A percentile compares a stretch with the other conserved stretches of the same genome.
Conservation (phyloP, 306 rosid genomes). For the Fagus sylvatica region DNA sequence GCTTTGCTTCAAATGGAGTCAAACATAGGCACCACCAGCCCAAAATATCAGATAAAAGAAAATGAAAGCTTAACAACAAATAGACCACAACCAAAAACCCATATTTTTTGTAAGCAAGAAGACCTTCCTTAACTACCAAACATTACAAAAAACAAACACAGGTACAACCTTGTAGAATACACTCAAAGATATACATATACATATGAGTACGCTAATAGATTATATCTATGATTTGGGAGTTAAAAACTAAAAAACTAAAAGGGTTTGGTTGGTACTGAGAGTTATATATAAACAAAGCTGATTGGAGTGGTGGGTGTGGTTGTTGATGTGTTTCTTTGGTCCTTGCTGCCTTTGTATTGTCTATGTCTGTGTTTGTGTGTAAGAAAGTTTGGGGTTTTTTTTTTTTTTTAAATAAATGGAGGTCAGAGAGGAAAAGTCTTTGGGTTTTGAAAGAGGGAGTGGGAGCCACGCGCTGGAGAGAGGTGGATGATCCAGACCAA, state of each 20-base stretch:
- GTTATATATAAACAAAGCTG: background rate
- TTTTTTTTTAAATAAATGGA: background rate
- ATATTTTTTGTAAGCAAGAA: slow-evolving; percentile 41
- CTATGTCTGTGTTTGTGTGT: background rate
- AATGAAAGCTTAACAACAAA: slow-evolving; percentile 81
- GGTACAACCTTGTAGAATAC: too few species aligned
- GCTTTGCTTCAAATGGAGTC: slow-evolving; percentile 82
- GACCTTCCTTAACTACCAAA: slow-evolving; percentile 31
- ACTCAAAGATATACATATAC: too few species aligned
- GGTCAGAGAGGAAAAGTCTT: slow-evolving; percentile 8
- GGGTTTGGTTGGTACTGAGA: background rate
- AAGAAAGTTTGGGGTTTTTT: background rate
- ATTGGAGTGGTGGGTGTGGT: slow-evolving; percentile 15
- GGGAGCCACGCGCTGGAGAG: background rate
- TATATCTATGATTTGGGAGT: slow-evolving; percentile 1
- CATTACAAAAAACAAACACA: background rate
- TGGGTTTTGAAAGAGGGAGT: background rate
- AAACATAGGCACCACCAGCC: slow-evolving; percentile 49
- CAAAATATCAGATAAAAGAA: slow-evolving; percentile 57
- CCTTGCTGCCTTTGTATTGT: background rate
- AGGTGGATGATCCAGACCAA: background rate
- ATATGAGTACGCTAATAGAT: background rate
- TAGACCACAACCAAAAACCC: slow-evolving; percentile 41
- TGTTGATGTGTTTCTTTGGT: slow-evolving; percentile 28
- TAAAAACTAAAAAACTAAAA: background rate